A percentile compares a stretch with the other conserved stretches of the same genome.
Evolutionary conservation across 306 rosid genomes (phyloP).

Genomic region (Sindora glabra): DNA sequence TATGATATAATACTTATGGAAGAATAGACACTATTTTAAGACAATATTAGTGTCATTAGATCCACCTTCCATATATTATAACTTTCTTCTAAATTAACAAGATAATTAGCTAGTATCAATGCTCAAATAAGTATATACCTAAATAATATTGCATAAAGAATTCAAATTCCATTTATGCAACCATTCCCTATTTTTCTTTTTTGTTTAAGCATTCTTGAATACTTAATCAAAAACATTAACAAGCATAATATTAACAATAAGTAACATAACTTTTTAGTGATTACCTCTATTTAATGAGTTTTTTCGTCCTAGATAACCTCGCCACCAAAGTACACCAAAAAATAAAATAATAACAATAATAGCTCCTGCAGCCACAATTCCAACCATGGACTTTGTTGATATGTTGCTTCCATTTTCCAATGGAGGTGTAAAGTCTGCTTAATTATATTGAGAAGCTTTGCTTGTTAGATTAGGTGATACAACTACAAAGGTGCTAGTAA

Average conservation of each 20-base stretch:
- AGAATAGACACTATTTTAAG: neutral
- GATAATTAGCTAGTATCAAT: no score
- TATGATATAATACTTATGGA: no score
- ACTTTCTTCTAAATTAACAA: no score
- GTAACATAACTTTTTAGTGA: neutral
- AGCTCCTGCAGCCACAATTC: slow-evolving; percentile 29
- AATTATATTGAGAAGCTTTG: neutral
- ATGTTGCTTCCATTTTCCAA: neutral
- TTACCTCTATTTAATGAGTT: slow-evolving; percentile 18
- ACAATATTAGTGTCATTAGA: no score
- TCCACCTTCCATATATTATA: no score
- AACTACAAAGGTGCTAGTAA: neutral
- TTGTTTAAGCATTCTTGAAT: no score
- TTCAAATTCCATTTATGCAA: no score
- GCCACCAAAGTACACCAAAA: slow-evolving; percentile 26
- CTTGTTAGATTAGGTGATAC: neutral
- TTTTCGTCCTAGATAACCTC: slow-evolving; percentile 13
- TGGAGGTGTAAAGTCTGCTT: slow-evolving; percentile 9
- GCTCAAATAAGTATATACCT: neutral
- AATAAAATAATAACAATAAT: slow-evolving; percentile 5
- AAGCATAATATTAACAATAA: neutral
- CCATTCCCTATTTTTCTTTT: no score
- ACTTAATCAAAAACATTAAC: slow-evolving; percentile 5
- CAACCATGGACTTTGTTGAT: slow-evolving; percentile 23
- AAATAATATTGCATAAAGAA: no score